Conservation (phyloP, 2,329 filamentous ascomycete genomes). For the Boeremia lycopersici region DNA sequence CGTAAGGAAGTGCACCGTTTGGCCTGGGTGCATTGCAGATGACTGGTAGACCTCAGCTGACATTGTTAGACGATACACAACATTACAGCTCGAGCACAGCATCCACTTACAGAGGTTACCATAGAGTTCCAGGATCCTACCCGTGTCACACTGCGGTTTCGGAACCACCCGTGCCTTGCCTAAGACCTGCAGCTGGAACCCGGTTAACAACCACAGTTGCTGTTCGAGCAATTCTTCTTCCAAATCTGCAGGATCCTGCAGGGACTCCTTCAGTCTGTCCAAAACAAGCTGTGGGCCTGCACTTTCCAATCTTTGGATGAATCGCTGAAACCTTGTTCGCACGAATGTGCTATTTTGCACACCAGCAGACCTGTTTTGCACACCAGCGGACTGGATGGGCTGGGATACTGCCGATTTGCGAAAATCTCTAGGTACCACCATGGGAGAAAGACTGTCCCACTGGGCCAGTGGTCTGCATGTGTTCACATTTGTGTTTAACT, state of each 20-base stretch:
- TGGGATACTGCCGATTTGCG: slow-evolving; percentile 21
- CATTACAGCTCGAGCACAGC: slow-evolving; percentile 22
- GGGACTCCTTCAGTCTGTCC: slow-evolving; percentile 60
- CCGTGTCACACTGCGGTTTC: slow-evolving; percentile 37
- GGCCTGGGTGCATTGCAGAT: slow-evolving; percentile 48
- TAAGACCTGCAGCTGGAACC: slow-evolving; percentile 52
- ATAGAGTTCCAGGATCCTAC: slow-evolving; percentile 47
- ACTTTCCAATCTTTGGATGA: slow-evolving; percentile 62
- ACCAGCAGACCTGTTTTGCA: slow-evolving; percentile 27
- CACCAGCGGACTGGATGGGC: slow-evolving; percentile 22
- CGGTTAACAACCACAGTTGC: slow-evolving; percentile 67
- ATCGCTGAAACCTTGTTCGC: slow-evolving; percentile 56
- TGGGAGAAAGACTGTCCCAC: slow-evolving; percentile 43
- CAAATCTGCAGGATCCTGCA: slow-evolving; percentile 39
- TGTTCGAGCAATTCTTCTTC: slow-evolving; percentile 60
- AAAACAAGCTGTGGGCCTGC: slow-evolving; percentile 60
- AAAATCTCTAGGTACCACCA: slow-evolving; percentile 24
- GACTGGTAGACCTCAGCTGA: slow-evolving; percentile 54
- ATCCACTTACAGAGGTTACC: slow-evolving; percentile 47
- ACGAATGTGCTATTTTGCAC: slow-evolving; percentile 31
- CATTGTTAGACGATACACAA: slow-evolving; percentile 36
- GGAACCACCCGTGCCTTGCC: slow-evolving; percentile 30
- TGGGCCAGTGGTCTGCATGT: slow-evolving; percentile 40
- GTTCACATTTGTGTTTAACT: slow-evolving; percentile 20
- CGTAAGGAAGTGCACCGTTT: slow-evolving; percentile 47